Base-by-base conservation (phyloP, 768 basidiomycete species). In the Phlegmacium glaucopus region DNA sequence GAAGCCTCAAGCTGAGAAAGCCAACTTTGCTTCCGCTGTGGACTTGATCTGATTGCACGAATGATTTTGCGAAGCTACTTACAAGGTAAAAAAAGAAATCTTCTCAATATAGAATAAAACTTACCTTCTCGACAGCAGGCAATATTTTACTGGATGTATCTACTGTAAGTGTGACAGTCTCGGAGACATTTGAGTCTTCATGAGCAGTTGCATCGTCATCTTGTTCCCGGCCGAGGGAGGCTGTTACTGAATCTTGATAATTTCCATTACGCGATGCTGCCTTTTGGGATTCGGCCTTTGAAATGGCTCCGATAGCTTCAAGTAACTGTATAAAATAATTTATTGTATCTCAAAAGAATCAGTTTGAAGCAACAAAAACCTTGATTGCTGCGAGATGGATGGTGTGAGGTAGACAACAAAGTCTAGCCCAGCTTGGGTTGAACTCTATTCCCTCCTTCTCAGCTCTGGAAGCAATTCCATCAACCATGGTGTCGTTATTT, bases 351-450 rank as follows among this genome's bases (percentile, higher is more conserved):
- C n/a, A n/a, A 38, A 38, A 34, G 11, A 42, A 12, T 38, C 10
- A n/a, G n/a, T n/a, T n/a, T n/a, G 13, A n/a, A 28, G 6, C 16
- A 39, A 12, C 34, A 36, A 37, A 15, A 34, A 61, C 65, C 59
- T 68, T 52, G 12, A 70, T 26, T 0, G 65, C 68, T 0, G 67
- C 65, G 15, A 72, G 59, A 48, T 72, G 68, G 10, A 71, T 54
- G 0, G 67, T 70, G 44, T 72, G 69, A 0, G 69, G 71, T 63
- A 71, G 63, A 51, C 71, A 72, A 8, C 55, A 63, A n/a, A 67
- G 43, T 1, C 64, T 57, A 9, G 64, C 47, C 12, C 53, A 35
- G 8, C 1, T 9, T 3, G 63, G 54, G 11, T 49, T 48, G 45
- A 71, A 68, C 1, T 4, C 5, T 30, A 71, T 61, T 12, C 52